These are phyloP conservation scores for Lactarius hatsudake DNA, from an alignment of 768 basidiomycete genomes.

Conservation along the genomic window DNA sequence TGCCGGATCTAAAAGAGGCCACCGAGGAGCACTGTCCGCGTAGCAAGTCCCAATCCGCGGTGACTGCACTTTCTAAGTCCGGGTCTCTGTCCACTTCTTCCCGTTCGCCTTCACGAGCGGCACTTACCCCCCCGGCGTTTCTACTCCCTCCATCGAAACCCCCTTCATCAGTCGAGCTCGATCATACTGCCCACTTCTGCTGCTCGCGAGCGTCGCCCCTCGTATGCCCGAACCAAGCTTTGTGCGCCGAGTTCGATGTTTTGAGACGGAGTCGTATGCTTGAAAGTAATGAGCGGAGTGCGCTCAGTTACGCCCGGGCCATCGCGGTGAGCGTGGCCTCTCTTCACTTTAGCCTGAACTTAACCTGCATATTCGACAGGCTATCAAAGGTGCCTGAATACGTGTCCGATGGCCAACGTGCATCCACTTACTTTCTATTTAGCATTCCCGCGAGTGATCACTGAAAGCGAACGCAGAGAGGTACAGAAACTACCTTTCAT, in stretches of 20 bases:
- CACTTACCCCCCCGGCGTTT: conserved; percentile 24
- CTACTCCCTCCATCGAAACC: conserved; percentile 28
- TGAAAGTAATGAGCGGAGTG: conserved; percentile 66
- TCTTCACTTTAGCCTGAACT: conserved; percentile 29
- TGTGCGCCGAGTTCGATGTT: conserved; percentile 56
- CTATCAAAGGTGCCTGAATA: conserved; percentile 44
- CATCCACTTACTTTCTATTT: not conserved
- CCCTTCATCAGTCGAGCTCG: conserved; percentile 30
- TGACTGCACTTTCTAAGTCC: conserved; percentile 1
- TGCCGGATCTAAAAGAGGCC: conserved; percentile 49
- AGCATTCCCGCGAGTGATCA: conserved; percentile 38
- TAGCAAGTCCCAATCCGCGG: conserved; percentile 26
- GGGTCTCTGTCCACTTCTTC: not conserved
- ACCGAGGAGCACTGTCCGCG: conserved; percentile 44
- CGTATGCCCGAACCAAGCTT: conserved; percentile 62
- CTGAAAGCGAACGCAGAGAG: conserved; percentile 29
- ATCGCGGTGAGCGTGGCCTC: conserved; percentile 49
- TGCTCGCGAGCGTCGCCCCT: conserved; percentile 66
- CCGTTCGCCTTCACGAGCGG: not conserved
- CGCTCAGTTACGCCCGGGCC: conserved; percentile 68
- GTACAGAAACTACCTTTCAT: conserved; percentile 37
- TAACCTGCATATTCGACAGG: conserved; percentile 32
- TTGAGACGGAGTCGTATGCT: conserved; percentile 57
- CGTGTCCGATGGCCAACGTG: not conserved
- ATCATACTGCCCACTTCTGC: conserved; percentile 45